These are phyloP conservation scores for Podospora pseudopauciseta DNA, from an alignment of 495 filamentous ascomycete species.

Conservation along the genomic window DNA sequence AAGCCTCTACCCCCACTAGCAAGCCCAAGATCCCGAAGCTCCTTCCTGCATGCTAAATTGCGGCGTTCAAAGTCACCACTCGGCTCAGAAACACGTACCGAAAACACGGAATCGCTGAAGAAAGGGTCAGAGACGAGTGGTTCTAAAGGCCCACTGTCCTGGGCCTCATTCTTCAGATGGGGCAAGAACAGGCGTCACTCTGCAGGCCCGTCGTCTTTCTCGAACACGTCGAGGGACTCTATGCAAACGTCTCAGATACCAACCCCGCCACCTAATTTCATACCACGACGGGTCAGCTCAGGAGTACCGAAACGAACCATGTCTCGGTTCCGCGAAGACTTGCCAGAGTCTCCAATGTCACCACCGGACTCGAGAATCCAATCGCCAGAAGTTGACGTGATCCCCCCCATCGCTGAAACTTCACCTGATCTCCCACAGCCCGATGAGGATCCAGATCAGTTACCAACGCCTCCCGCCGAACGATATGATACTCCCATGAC, in stretches of 20 bases:
- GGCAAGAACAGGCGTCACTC: conserved; percentile 55
- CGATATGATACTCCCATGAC: conserved; percentile 49
- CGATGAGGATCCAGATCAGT: conserved; percentile 26
- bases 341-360: conserved; percentile 78
- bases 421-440: conserved; percentile 19
- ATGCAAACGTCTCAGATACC: conserved; percentile 40
- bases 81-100: conserved; percentile 31
- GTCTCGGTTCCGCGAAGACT: conserved; percentile 90
- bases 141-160: conserved; percentile 43
- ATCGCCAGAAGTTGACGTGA: conserved; percentile 58
- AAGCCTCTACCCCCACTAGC: conserved; percentile 13
- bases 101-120: conserved; percentile 32
- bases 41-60: conserved; percentile 36
- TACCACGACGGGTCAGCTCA: conserved; percentile 38
- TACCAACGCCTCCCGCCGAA: conserved; percentile 20
- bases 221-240: conserved; percentile 84
- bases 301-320: conserved; percentile 66
- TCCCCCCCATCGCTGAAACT: conserved; percentile 25
- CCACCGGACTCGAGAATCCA: conserved; percentile 77
- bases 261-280: conserved; percentile 29
- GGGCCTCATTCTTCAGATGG: conserved; percentile 75
- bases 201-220: conserved; percentile 61
- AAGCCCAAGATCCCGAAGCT: conserved; percentile 26
- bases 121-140: conserved; percentile 43
- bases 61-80: conserved; percentile 42